Conservation (phyloP, 225 moss, liverwort and hornwort species). For the Rhytidiadelphus loreus region DNA sequence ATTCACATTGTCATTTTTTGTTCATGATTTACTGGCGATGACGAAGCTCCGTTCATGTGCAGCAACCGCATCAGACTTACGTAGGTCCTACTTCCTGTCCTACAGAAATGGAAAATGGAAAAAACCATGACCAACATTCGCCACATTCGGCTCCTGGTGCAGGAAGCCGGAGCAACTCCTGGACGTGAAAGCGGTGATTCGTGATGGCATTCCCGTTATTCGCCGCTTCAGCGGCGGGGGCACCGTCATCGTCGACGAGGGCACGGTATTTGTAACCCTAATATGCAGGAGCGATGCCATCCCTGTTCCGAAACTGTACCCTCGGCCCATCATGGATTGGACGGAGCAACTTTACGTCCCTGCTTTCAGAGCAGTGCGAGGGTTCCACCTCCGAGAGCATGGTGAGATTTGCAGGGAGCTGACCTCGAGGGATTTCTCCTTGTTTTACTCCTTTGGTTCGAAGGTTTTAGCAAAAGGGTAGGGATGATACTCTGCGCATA, state of each 20-base stretch:
- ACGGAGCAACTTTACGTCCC: conserved; percentile 70
- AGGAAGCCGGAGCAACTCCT: conserved; percentile 82
- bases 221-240: conserved; percentile 93
- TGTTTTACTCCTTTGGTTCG: not conserved
- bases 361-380: conserved; percentile 53
- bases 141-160: conserved; percentile 40
- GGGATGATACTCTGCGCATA: not conserved
- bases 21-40: not conserved
- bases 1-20: not conserved
- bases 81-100: not conserved
- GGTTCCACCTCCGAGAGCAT: conserved; percentile 73
- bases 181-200: conserved; percentile 68
- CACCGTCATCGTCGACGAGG: conserved; percentile 81
- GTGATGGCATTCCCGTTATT: conserved; percentile 61
- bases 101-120: conserved; percentile 5
- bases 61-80: conserved; percentile 9
- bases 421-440: not conserved
- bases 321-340: conserved; percentile 92
- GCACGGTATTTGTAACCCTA: conserved; percentile 68
- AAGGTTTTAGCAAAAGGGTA: not conserved
- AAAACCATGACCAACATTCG: conserved; percentile 17
- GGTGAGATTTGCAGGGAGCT: conserved; percentile 9
- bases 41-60: not conserved
- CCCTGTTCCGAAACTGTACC: conserved; percentile 64
- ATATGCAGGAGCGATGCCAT: conserved; percentile 69